A percentile compares a stretch with the other conserved stretches of the same genome.
phyloP scores from a whole-genome alignment of 805 yeast species.

The Starmerella stigmatis region DNA sequence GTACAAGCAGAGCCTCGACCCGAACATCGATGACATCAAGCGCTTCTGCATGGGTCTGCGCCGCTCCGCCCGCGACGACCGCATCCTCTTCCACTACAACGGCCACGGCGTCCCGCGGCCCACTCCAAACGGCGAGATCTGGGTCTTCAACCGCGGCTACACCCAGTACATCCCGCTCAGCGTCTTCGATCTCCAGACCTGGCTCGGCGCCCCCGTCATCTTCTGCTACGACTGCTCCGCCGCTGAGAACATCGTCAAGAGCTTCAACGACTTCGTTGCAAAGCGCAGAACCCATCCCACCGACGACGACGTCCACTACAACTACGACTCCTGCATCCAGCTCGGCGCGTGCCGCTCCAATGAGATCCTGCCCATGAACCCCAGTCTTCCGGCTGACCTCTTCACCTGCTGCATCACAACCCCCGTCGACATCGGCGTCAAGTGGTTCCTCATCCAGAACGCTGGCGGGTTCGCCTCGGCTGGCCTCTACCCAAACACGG shows the following conservation, averaged over 20 bases:
- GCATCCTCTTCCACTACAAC: conserved; percentile 87
- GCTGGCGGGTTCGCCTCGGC: conserved; percentile 37
- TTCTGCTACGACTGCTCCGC: conserved; percentile 90
- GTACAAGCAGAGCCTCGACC: conserved; percentile 84
- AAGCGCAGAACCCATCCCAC: conserved; percentile 50
- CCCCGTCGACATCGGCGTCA: conserved; percentile 86
- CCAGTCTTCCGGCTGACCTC: conserved; percentile 88
- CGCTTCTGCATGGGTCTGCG: conserved; percentile 81
- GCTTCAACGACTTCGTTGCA: conserved; percentile 81
- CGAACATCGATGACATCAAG: conserved; percentile 90
- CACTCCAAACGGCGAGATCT: conserved; percentile 88
- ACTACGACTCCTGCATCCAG: conserved; percentile 80
- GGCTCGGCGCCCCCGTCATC: conserved; percentile 97
- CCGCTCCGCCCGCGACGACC: conserved; percentile 83
- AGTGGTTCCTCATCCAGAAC: conserved; percentile 75
- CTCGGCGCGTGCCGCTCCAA: conserved; percentile 83
- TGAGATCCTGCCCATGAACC: conserved; percentile 83
- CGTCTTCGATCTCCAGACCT: conserved; percentile 84
- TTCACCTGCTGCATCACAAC: conserved; percentile 93
- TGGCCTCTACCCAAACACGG: conserved; percentile 31
- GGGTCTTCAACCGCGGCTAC: conserved; percentile 96
- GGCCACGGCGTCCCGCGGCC: conserved; percentile 99
- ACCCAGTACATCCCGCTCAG: conserved; percentile 97
- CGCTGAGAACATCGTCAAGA: conserved; percentile 85
- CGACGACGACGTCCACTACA: conserved; percentile 35